phyloP scores from a whole-genome alignment of 2,329 filamentous ascomycete species.

The Sporothrix protearum region DNA sequence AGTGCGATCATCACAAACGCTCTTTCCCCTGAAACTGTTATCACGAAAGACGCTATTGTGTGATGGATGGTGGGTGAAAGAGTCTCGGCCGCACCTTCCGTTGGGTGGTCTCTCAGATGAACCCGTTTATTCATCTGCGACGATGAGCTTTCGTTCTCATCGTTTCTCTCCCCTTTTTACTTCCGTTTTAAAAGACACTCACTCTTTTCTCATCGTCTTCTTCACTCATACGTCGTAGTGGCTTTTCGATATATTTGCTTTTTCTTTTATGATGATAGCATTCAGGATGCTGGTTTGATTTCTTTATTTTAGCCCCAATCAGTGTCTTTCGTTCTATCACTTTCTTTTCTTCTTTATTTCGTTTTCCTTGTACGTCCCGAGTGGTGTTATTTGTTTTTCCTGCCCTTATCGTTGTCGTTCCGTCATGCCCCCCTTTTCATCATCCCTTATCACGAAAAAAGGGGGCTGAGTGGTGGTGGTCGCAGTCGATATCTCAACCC shows the following conservation, averaged over 20 bases:
- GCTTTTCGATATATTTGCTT: not conserved
- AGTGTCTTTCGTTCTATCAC: not conserved
- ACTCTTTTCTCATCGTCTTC: not conserved
- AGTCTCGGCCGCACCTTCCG: not conserved
- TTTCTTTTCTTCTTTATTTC: not conserved
- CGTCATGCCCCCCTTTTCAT: slow-evolving; percentile 1
- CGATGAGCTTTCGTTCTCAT: not conserved
- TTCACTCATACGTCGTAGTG: too few relatives aligned
- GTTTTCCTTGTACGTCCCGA: not conserved
- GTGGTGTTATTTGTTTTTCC: not conserved
- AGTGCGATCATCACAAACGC: not conserved
- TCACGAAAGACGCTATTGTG: not conserved
- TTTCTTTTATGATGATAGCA: not conserved
- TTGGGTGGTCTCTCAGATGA: not conserved
- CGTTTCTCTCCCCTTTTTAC: not conserved
- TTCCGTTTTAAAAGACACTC: not conserved
- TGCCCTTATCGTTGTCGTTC: not conserved
- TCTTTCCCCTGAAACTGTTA: slow-evolving; percentile 7
- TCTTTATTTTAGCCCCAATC: not conserved
- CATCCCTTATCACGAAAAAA: slow-evolving; percentile 7
- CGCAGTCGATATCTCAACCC: not conserved
- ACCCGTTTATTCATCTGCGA: not conserved
- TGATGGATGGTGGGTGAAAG: not conserved
- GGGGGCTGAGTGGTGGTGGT: not conserved
- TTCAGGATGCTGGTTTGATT: not conserved